phyloP scores from a whole-genome alignment of 163 green algal species.

The Prototheca stagnorum region DNA sequence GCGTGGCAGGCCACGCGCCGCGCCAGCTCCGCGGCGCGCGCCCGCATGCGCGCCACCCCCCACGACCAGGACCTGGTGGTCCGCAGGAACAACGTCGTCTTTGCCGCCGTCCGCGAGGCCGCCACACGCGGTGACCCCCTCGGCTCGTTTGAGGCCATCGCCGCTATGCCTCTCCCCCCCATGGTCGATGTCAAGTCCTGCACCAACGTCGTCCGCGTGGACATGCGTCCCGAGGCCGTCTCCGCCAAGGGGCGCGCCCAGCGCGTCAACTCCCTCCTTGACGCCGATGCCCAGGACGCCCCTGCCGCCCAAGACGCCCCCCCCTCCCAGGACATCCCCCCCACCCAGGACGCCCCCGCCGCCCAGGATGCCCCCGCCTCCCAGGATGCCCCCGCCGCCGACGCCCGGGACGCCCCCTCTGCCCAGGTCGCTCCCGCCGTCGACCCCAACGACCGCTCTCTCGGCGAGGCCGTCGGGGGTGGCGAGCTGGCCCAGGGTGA shows the following conservation, averaged over 20 bases:
- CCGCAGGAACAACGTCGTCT: constrained; percentile 4
- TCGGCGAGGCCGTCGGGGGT: too few species aligned
- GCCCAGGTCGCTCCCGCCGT: too few species aligned
- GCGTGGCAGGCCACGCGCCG: background rate
- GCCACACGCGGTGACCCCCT: background rate
- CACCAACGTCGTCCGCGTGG: constrained; percentile 1
- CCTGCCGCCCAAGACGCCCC: background rate
- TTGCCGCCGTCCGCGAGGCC: constrained; percentile 1
- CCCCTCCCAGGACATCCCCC: too few species aligned
- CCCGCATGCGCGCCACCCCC: background rate
- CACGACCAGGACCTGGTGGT: constrained; percentile 2
- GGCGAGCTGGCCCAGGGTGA: too few species aligned
- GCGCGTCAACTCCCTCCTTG: background rate
- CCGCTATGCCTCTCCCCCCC: background rate
- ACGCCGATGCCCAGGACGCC: background rate
- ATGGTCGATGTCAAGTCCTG: constrained; percentile 4
- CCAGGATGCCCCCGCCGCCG: background rate
- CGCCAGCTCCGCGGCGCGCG: background rate
- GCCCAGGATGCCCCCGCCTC: background rate
- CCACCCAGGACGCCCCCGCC: too few species aligned
- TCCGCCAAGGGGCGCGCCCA: background rate
- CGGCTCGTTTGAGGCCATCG: background rate
- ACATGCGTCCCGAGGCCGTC: constrained; percentile 10
- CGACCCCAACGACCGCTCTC: too few species aligned
- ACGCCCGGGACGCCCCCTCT: background rate